Evolutionary conservation across 352 stramenopile genomes (phyloP), one percentile per base, ranked within the genome.

Genomic region (Globisporangium solare): DNA sequence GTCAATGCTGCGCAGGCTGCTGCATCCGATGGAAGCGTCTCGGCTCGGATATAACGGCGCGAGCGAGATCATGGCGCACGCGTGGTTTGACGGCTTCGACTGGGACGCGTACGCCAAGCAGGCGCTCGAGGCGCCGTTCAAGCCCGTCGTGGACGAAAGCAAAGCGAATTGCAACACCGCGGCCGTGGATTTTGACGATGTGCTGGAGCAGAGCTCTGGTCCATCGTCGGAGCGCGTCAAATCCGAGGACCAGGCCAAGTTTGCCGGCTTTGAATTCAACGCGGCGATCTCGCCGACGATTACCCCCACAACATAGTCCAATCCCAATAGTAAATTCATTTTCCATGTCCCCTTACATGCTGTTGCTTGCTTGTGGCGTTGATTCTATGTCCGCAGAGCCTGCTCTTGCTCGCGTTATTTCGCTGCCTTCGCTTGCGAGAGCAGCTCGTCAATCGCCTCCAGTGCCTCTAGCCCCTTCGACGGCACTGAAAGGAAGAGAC

Each of bases 91-190:
- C 17, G 67, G 47, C 17, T 89, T 89, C 41, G 71, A 86, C 50
- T 89, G 79, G 79, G 46, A 70, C 8, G 66, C 55, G 18, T 88
- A 83, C 49, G 51, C 68, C 2, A 47, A 59, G 10, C 61, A 69
- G 21, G 78, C 47, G 13, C 47, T 86, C 5, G 18, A 52, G 3
- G 57, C 74, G 4, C 76, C 79, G 5, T 85, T 89, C 49, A 54
- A 61, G 14, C 79, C 79, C 14, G 56, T 78, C 14, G 70, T 89
- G 0, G 71, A 86, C 56, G 69, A 83, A 46, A 74, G 70, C 47
- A 77, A 88, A 52, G 71, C 69, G 15, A 89, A 88, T 31, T 86
- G 74, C 56, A 58, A 89, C 64, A 86, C 79, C 11, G 74, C 79
- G 0, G 71, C 59, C 0, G 67, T 81, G 20, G 79, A 89, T 41